These are phyloP conservation scores for Ballota nigra DNA, from an alignment of 257 asterid species.

Conservation along the genomic window DNA sequence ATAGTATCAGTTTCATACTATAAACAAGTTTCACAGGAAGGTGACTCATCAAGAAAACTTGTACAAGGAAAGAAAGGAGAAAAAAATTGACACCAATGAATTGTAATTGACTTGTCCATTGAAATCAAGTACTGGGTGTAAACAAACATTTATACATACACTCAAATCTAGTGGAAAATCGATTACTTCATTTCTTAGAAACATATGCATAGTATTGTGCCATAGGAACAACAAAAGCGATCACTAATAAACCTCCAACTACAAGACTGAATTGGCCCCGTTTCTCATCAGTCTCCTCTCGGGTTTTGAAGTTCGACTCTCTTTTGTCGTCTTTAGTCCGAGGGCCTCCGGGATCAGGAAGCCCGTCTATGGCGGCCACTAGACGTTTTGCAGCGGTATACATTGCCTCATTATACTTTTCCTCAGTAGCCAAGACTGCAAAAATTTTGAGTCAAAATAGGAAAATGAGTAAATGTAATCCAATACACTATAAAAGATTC, in stretches of 20 bases:
- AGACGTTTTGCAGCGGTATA: conserved; percentile 69
- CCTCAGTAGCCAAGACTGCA: conserved; percentile 89
- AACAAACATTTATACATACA: conserved; percentile 42
- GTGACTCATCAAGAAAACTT: background rate
- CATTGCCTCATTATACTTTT: conserved; percentile 91
- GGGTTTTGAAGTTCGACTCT: conserved; percentile 91
- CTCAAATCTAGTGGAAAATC: conserved; percentile 35
- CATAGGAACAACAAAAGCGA: conserved; percentile 99
- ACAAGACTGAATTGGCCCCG: conserved; percentile 94
- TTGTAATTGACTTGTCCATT: conserved; percentile 18
- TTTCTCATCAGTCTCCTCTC: conserved; percentile 93
- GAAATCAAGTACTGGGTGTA: conserved; percentile 17
- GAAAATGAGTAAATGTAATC: background rate
- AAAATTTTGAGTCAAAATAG: conserved; percentile 4
- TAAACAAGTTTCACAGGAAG: too few species aligned
- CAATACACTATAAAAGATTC: background rate
- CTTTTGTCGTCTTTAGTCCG: conserved; percentile 64
- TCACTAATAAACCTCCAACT: conserved; percentile 95
- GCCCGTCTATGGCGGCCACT: conserved; percentile 90
- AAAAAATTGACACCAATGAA: background rate
- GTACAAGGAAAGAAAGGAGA: conserved; percentile 4
- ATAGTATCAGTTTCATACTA: too few species aligned
- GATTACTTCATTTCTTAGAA: conserved; percentile 68
- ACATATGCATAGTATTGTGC: conserved; percentile 95
- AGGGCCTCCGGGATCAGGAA: conserved; percentile 98